These are phyloP conservation scores for Naganishia vaughanmartiniae DNA, from an alignment of 768 basidiomycete species.

Conservation along the genomic window DNA sequence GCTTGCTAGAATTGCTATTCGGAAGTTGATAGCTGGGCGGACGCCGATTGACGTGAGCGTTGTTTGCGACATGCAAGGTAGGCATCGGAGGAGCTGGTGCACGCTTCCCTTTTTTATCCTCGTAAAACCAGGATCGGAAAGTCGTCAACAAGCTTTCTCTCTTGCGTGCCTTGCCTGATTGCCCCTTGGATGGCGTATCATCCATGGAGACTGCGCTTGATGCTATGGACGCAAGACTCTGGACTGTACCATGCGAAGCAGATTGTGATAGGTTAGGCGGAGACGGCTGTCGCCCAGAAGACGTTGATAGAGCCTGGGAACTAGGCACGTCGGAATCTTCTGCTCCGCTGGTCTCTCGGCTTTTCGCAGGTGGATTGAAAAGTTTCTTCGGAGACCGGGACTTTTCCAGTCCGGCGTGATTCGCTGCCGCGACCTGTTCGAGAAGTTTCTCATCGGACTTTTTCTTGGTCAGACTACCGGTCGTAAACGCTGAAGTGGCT, in stretches of 20 bases:
- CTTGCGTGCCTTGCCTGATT: constrained; percentile 56
- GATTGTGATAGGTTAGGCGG: neutral
- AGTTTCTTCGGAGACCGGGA: constrained; percentile 44
- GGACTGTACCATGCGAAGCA: constrained; percentile 22
- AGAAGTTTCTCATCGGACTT: constrained; percentile 72
- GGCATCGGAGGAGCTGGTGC: constrained; percentile 12
- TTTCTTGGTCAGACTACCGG: constrained; percentile 70
- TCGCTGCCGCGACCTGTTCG: constrained; percentile 25
- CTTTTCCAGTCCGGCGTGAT: constrained; percentile 28
- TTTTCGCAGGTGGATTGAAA: constrained; percentile 39
- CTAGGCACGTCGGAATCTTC: constrained; percentile 17
- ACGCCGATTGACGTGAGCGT: constrained; percentile 4
- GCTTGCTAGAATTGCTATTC: constrained; percentile 51
- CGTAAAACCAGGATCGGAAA: constrained; percentile 88
- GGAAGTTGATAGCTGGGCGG: constrained; percentile 40
- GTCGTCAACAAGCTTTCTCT: constrained; percentile 77
- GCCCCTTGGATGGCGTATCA: constrained; percentile 56
- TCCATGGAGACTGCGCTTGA: constrained; percentile 56
- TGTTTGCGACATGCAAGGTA: constrained; percentile 25
- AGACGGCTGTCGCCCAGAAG: neutral
- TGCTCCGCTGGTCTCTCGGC: constrained; percentile 22
- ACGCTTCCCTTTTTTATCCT: constrained; percentile 82
- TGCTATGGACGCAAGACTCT: constrained; percentile 50
- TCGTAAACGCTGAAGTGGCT: constrained; percentile 71
- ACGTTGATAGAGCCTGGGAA: neutral